Percentiles rank a stretch among this genome's conserved stretches.
Conservation (phyloP, 2,329 filamentous ascomycete species). For the Achaetomium macrosporum region DNA sequence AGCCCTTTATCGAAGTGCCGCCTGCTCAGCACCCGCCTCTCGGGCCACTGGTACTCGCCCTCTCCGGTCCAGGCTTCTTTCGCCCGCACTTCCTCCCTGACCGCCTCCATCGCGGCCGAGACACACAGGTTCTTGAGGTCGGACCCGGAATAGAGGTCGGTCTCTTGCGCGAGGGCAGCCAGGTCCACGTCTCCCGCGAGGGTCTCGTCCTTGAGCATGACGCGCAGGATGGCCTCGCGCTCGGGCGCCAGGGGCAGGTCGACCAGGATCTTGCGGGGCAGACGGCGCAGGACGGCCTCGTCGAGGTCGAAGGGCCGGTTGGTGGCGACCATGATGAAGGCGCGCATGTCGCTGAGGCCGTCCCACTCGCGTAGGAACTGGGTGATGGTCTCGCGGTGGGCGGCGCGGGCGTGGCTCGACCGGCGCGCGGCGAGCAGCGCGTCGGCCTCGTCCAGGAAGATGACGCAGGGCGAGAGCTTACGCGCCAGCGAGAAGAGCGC, state of each 20-base stretch:
- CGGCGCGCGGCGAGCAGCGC: conserved; percentile 78
- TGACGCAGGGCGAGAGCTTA: conserved; percentile 84
- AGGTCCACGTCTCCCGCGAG: conserved; percentile 58
- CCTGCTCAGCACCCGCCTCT: conserved; percentile 57
- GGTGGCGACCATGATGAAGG: conserved; percentile 97
- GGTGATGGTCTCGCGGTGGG: conserved; percentile 86
- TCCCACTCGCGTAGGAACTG: conserved; percentile 98
- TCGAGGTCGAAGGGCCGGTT: conserved; percentile 95
- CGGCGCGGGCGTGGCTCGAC: conserved; percentile 57
- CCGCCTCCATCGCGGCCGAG: conserved; percentile 70
- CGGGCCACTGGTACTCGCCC: conserved; percentile 55
- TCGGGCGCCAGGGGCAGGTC: conserved; percentile 62
- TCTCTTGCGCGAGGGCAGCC: conserved; percentile 57
- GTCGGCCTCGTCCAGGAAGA: conserved; percentile 97
- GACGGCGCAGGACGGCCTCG: conserved; percentile 71
- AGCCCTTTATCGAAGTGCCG: conserved; percentile 81
- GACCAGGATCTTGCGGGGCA: conserved; percentile 66
- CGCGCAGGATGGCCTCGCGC: conserved; percentile 57
- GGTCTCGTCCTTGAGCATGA: conserved; percentile 64
- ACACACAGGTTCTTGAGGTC: conserved; percentile 81
- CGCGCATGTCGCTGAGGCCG: conserved; percentile 70
- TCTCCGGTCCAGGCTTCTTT: conserved; percentile 25
- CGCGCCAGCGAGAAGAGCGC: conserved; percentile 88
- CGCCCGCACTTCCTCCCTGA: conserved; percentile 61
- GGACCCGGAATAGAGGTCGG: conserved; percentile 73